These are phyloP conservation scores for Hansenula lynferdii DNA, from an alignment of 1,139 yeast genomes.

Conservation along the genomic window DNA sequence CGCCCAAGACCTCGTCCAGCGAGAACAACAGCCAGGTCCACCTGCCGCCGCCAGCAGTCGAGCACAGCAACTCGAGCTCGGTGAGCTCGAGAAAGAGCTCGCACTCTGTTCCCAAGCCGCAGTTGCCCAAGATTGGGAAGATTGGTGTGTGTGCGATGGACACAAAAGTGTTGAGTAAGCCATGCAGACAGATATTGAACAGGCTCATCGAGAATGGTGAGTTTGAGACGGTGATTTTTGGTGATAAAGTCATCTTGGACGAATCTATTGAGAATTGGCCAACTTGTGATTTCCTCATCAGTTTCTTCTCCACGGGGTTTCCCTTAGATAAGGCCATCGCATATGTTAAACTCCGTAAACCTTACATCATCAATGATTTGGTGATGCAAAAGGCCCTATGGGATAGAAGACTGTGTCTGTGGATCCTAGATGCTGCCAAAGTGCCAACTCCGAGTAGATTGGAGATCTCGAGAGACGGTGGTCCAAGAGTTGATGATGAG, in stretches of 20 bases:
- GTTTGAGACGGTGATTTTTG: constrained; percentile 94
- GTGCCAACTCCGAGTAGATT: constrained; percentile 89
- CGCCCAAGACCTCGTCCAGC: constrained; percentile 66
- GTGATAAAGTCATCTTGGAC: constrained; percentile 94
- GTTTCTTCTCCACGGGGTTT: constrained; percentile 93
- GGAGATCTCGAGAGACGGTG: constrained; percentile 94
- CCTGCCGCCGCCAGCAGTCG: constrained; percentile 29
- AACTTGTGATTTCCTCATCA: constrained; percentile 89
- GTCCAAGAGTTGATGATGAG: constrained; percentile 77
- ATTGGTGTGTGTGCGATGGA: constrained; percentile 99
- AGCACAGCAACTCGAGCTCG: constrained; percentile 19
- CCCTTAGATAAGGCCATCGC: constrained; percentile 94
- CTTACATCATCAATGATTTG: constrained; percentile 84
- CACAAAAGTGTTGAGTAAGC: constrained; percentile 91
- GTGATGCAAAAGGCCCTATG: constrained; percentile 89
- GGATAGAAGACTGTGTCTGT: constrained; percentile 90
- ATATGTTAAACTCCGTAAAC: constrained; percentile 86
- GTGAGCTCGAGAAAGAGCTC: constrained; percentile 28
- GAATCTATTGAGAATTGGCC: constrained; percentile 98
- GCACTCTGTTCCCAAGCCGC: constrained; percentile 30
- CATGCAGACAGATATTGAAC: constrained; percentile 87
- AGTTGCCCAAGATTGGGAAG: constrained; percentile 76
- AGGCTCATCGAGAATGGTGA: constrained; percentile 89
- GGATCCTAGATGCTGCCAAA: constrained; percentile 71
- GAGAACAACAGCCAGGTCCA: constrained; percentile 37